Percentiles rank a stretch among this genome's conserved stretches.
Conservation (phyloP, 345 rosid species). For the Citrus trifoliata region DNA sequence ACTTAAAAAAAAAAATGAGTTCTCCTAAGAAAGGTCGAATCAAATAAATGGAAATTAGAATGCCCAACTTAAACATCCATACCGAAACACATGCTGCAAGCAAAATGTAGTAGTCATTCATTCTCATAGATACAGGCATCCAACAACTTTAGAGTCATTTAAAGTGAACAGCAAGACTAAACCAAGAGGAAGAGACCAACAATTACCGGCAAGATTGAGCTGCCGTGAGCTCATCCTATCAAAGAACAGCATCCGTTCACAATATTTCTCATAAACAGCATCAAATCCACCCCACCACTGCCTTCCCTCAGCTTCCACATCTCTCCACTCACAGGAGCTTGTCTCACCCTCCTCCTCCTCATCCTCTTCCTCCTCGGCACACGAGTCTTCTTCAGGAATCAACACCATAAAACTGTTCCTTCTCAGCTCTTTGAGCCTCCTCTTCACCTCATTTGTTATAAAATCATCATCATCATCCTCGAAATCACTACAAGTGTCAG, state of each 20-base stretch:
- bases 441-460: conserved; percentile 88
- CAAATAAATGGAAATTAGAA: not conserved
- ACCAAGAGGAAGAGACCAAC: not conserved
- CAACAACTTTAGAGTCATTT: not conserved
- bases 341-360: conserved; percentile 56
- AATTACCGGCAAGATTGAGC: conserved; percentile 60
- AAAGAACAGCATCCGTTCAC: conserved; percentile 83
- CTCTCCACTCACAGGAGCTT: conserved; percentile 74
- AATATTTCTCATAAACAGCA: conserved; percentile 81
- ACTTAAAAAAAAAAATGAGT: not conserved
- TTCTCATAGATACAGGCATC: not conserved
- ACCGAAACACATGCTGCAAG: not conserved
- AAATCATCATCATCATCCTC: conserved; percentile 96
- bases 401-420: conserved; percentile 90
- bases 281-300: conserved; percentile 98
- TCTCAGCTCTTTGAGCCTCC: conserved; percentile 81
- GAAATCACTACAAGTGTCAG: conserved; percentile 32
- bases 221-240: conserved; percentile 69
- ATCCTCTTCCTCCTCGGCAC: conserved; percentile 63
- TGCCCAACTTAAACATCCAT: not conserved
- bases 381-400: conserved; percentile 86
- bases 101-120: not conserved
- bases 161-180: conserved; percentile 8
- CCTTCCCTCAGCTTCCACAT: conserved; percentile 82
- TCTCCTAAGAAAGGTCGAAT: not conserved